Evolutionary conservation across 2,329 filamentous ascomycete genomes (phyloP).

Genomic region (Neofusicoccum sp.): DNA sequence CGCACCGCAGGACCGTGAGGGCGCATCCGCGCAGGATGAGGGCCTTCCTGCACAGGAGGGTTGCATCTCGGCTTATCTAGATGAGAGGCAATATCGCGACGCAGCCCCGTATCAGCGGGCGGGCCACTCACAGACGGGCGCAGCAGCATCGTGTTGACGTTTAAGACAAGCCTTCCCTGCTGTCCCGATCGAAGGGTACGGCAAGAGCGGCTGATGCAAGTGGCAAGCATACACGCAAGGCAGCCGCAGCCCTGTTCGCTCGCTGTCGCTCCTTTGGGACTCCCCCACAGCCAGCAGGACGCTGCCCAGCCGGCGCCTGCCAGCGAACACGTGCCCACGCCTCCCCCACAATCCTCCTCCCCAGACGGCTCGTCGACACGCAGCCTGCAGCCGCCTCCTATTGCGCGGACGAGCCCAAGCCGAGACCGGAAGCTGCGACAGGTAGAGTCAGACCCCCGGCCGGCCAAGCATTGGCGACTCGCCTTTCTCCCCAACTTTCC

Average conservation of each 20-base stretch:
- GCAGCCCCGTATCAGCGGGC: no score
- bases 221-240: no score
- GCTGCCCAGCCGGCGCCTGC: background rate
- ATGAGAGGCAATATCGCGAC: background rate
- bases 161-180: background rate
- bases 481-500: background rate
- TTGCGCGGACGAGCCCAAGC: background rate
- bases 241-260: no score
- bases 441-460: background rate
- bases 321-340: background rate
- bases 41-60: background rate
- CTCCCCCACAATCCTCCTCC: background rate
- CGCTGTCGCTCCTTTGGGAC: no score
- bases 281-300: no score
- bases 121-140: background rate
- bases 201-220: no score
- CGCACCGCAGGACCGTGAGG: no score
- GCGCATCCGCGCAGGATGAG: background rate
- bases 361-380: background rate
- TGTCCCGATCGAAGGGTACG: no score
- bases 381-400: background rate
- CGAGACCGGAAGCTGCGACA: slow-evolving; percentile 1
- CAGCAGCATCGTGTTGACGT: background rate
- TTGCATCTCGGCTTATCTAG: background rate
- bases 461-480: slow-evolving; percentile 4